Conservation (phyloP, 176 grass and related monocot genomes). For the Triticum urartu region DNA sequence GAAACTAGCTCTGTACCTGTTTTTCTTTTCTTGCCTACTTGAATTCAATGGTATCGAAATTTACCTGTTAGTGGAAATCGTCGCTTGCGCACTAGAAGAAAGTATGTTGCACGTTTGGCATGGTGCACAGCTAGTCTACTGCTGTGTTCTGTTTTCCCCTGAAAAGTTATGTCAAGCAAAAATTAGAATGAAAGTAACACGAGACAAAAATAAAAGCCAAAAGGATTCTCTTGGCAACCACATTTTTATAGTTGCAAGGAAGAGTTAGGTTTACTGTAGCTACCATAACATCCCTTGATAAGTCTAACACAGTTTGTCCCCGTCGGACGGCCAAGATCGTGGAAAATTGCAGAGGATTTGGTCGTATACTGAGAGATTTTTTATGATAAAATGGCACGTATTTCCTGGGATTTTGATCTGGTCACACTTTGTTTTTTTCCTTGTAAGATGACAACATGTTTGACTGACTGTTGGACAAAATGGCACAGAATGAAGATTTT, state of each 20-base stretch:
- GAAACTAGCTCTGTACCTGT: neutral
- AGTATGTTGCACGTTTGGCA: neutral
- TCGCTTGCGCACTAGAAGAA: neutral
- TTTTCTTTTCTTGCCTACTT: neutral
- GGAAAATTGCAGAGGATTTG: too few species aligned
- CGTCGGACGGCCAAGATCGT: neutral
- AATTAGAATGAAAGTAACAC: neutral
- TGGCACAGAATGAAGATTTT: too few species aligned
- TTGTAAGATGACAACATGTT: too few species aligned
- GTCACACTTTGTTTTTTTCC: too few species aligned
- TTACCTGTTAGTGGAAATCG: neutral
- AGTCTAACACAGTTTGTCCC: neutral
- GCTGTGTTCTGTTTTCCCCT: too few species aligned
- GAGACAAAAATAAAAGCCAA: neutral
- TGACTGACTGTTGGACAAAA: too few species aligned
- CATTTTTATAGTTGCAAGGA: too few species aligned
- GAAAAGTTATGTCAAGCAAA: neutral
- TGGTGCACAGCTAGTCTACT: neutral
- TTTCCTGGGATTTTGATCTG: too few species aligned
- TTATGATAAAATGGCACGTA: too few species aligned
- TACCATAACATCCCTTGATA: too few species aligned
- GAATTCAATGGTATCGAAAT: neutral
- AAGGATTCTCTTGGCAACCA: neutral
- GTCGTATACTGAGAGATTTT: too few species aligned
- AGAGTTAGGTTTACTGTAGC: too few species aligned